Conservation (phyloP, 228 moss, liverwort and hornwort species). For the Sphagnum magellanicum region DNA sequence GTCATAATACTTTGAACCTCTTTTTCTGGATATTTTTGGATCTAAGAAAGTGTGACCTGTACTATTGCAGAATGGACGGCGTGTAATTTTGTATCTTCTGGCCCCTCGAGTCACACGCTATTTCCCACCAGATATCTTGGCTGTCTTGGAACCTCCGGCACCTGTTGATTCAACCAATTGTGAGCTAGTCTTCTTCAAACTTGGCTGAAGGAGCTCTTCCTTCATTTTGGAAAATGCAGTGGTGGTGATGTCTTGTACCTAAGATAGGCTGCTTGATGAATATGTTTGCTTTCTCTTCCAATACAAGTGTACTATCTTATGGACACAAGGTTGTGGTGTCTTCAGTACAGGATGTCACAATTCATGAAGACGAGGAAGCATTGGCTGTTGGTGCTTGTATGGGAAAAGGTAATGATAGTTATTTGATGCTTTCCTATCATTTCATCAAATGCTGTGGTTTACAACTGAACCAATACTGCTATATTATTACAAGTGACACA, state of each 20-base stretch:
- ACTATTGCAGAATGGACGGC: conserved; percentile 66
- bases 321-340: neutral
- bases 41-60: neutral
- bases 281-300: neutral
- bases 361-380: conserved; percentile 2
- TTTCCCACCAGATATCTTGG: conserved; percentile 70
- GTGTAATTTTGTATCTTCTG: conserved; percentile 81
- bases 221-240: neutral
- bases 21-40: neutral
- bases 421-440: no score
- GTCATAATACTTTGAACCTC: neutral
- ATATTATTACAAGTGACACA: no score
- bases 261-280: neutral
- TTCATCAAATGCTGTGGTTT: no score
- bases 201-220: neutral
- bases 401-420: neutral
- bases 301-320: neutral
- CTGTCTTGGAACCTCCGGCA: conserved; percentile 56
- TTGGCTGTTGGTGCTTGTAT: conserved; percentile 2
- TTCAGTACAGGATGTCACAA: conserved; percentile 18
- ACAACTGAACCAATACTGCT: no score
- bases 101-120: conserved; percentile 87
- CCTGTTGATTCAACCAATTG: conserved; percentile 27
- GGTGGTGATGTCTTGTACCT: neutral
- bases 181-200: conserved; percentile 5